A percentile compares a stretch with the other conserved stretches of the same genome.
Conservation (phyloP, 345 rosid genomes). For the Mallotus nudiflorus region DNA sequence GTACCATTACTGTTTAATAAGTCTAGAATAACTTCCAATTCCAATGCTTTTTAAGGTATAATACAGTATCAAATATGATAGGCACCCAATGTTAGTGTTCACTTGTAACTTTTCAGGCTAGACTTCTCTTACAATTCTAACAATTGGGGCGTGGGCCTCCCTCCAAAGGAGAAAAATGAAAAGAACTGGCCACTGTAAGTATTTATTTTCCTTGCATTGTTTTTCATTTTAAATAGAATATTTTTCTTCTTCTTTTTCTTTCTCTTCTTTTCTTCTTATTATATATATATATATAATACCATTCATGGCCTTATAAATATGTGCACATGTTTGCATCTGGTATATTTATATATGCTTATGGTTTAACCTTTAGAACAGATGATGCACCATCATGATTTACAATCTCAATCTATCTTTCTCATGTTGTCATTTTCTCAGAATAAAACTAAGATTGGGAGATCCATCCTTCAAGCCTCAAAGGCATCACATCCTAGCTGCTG, state of each 20-base stretch:
- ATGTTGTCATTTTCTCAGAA: constrained; percentile 41
- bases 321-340: too few relatives aligned
- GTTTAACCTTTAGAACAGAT: neutral
- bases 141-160: constrained; percentile 98
- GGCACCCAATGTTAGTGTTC: neutral
- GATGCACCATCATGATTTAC: constrained; percentile 1
- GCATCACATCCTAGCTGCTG: constrained; percentile 65
- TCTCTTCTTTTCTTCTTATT: neutral
- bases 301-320: neutral
- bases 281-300: neutral
- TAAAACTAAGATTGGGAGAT: constrained; percentile 83
- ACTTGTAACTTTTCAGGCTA: constrained; percentile 48
- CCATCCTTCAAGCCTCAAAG: constrained; percentile 84
- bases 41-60: constrained; percentile 2
- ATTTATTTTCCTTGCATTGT: constrained; percentile 1
- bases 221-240: neutral
- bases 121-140: constrained; percentile 76
- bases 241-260: neutral
- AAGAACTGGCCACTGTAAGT: constrained; percentile 80
- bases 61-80: neutral
- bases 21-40: constrained; percentile 3
- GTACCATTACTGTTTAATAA: neutral
- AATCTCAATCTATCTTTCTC: neutral
- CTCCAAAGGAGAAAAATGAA: constrained; percentile 85
- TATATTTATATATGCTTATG: too few relatives aligned